Conservation (phyloP, 1,284 basidiomycete species). For the Flammula alnicola region DNA sequence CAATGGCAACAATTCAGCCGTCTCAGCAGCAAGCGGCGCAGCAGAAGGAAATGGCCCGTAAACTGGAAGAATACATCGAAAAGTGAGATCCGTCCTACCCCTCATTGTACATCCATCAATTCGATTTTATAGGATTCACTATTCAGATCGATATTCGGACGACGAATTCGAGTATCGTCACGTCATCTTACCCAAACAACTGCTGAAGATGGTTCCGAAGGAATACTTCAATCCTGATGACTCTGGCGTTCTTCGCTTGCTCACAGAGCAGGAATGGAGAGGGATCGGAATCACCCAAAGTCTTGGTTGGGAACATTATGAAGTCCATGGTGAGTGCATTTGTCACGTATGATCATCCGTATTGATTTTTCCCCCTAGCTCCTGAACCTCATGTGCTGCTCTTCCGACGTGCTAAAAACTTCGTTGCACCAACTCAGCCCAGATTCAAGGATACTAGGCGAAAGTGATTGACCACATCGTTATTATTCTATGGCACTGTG, state of each 20-base stretch:
- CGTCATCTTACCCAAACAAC: slow-evolving; percentile 89
- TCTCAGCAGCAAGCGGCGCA: slow-evolving; percentile 33
- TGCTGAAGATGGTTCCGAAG: slow-evolving; percentile 87
- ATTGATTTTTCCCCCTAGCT: slow-evolving; percentile 46
- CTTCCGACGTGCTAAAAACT: slow-evolving; percentile 76
- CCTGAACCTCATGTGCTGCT: slow-evolving; percentile 88
- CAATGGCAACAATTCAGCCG: slow-evolving; percentile 32
- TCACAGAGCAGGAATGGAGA: slow-evolving; percentile 91
- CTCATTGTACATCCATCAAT: slow-evolving; percentile 11
- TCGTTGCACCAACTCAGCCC: slow-evolving; percentile 49
- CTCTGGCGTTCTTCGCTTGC: slow-evolving; percentile 79
- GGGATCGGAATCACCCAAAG: slow-evolving; percentile 96
- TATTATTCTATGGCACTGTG: slow-evolving; percentile 1
- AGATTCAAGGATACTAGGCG: slow-evolving; percentile 37
- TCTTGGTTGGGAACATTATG: slow-evolving; percentile 97
- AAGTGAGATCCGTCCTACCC: slow-evolving; percentile 47
- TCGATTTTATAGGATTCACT: slow-evolving; percentile 65
- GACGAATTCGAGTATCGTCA: slow-evolving; percentile 89
- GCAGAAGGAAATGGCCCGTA: slow-evolving; percentile 48
- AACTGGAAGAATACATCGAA: slow-evolving; percentile 71
- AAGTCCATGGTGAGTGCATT: slow-evolving; percentile 84
- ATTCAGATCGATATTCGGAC: slow-evolving; percentile 84
- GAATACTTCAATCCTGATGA: slow-evolving; percentile 79
- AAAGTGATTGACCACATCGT: slow-evolving; percentile 37
- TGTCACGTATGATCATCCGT: neutral